A percentile compares a stretch with the other conserved stretches of the same genome.
phyloP scores from a whole-genome alignment of 1,284 basidiomycete genomes.

The Rhodofomes roseus region DNA sequence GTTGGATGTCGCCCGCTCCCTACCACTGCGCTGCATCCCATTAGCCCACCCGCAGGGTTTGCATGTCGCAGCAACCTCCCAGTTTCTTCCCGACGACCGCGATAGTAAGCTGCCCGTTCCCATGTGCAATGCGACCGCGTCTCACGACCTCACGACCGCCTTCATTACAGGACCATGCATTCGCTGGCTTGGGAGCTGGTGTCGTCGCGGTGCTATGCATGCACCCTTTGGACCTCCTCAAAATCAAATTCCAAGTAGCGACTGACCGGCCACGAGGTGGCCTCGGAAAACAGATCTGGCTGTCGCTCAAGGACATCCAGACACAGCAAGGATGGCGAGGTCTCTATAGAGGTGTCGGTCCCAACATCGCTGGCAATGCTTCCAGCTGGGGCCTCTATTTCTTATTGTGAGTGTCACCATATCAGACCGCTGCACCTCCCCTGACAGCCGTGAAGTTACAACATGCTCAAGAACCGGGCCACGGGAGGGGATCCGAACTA shows the following conservation, averaged over 20 bases:
- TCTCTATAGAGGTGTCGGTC: slow-evolving; percentile 86
- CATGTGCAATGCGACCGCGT: not conserved
- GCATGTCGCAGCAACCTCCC: slow-evolving; percentile 27
- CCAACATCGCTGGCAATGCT: slow-evolving; percentile 96
- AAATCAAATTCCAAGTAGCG: slow-evolving; percentile 93
- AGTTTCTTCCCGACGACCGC: slow-evolving; percentile 75
- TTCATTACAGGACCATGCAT: slow-evolving; percentile 78
- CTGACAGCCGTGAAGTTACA: slow-evolving; percentile 61
- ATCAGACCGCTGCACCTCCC: not conserved
- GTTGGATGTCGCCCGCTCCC: not conserved
- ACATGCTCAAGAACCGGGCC: slow-evolving; percentile 85
- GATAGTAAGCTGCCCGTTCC: slow-evolving; percentile 35
- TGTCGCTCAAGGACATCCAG: slow-evolving; percentile 73
- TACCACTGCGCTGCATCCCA: slow-evolving; percentile 1
- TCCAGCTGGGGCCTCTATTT: slow-evolving; percentile 98
- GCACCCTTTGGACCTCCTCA: slow-evolving; percentile 97
- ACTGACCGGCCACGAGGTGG: slow-evolving; percentile 60
- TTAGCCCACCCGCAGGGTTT: slow-evolving; percentile 10
- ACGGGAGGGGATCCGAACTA: slow-evolving; percentile 55
- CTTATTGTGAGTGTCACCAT: slow-evolving; percentile 71
- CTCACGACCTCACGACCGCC: slow-evolving; percentile 5
- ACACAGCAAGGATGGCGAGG: slow-evolving; percentile 78
- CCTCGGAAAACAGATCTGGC: slow-evolving; percentile 78
- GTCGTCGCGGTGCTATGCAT: slow-evolving; percentile 92
- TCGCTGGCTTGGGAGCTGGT: slow-evolving; percentile 91